A percentile compares a stretch with the other conserved stretches of the same genome.
These are phyloP conservation scores for Salvia splendens DNA, from an alignment of 257 asterid species.

Conservation along the genomic window DNA sequence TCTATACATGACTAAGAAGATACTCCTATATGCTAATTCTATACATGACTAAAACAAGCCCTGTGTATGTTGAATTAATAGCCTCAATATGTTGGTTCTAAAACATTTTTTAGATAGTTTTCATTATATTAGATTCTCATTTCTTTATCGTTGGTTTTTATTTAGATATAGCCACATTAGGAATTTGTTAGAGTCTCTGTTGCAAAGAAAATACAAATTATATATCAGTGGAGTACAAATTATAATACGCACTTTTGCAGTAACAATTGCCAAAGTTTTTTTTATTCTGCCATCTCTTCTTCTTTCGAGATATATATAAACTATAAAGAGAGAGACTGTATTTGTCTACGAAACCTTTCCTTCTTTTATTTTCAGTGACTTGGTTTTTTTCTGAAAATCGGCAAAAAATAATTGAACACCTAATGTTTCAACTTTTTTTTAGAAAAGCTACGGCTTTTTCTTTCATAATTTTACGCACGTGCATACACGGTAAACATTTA, in stretches of 20 bases:
- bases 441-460: neutral
- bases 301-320: neutral
- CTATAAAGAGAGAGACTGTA: neutral
- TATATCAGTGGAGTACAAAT: too few species aligned
- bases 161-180: neutral
- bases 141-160: too few species aligned
- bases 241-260: neutral
- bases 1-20: too few species aligned
- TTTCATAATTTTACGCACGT: neutral
- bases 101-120: too few species aligned
- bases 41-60: too few species aligned
- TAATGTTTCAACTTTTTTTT: neutral
- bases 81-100: too few species aligned
- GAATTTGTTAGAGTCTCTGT: neutral
- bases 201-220: neutral
- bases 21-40: too few species aligned
- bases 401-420: slow-evolving; percentile 11
- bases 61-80: too few species aligned
- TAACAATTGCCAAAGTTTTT: neutral
- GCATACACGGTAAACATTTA: too few species aligned
- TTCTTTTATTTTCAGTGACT: slow-evolving; percentile 8
- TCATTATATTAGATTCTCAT: too few species aligned
- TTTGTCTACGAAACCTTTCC: slow-evolving; percentile 11
- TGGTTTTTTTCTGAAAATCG: neutral
- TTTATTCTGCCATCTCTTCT: neutral